Percentiles rank a stretch among this genome's conserved stretches.
These are phyloP conservation scores for Naegleria gruberi DNA, from an alignment of 208 protist genomes.

Conservation along the genomic window DNA sequence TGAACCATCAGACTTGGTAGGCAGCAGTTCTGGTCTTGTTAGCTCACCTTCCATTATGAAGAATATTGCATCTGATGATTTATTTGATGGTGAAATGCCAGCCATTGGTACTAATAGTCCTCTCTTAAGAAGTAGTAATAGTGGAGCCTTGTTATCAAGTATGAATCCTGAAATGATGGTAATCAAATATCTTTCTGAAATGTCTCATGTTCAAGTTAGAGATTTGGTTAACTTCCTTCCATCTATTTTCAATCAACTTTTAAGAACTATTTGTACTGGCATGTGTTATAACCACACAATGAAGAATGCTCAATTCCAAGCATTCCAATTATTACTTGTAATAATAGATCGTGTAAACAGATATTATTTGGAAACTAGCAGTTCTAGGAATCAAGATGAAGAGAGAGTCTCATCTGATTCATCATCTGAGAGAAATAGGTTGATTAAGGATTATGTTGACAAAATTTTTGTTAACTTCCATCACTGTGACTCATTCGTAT, in stretches of 20 bases:
- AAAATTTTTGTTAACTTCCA: background rate
- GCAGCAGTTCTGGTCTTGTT: background rate
- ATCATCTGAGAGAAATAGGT: background rate
- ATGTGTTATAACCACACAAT: background rate
- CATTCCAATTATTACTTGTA: background rate
- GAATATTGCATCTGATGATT: background rate
- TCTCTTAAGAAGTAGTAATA: background rate
- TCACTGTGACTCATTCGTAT: background rate
- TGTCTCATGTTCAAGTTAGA: background rate
- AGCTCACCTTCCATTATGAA: background rate
- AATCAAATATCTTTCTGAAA: background rate
- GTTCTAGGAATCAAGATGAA: background rate
- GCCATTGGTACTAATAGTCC: background rate
- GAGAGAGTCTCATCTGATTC: too few relatives aligned
- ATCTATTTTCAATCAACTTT: background rate
- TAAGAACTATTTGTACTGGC: background rate
- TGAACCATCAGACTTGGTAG: background rate
- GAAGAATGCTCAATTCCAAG: background rate
- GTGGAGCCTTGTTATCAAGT: background rate
- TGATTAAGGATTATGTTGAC: background rate
- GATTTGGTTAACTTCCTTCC: background rate
- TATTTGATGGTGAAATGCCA: background rate
- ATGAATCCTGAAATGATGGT: slow-evolving; percentile 2
- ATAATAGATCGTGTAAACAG: background rate
- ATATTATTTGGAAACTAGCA: background rate